Evolutionary conservation across 192 early-diverging fungal species (phyloP).

Genomic region (Coemansia sp.): DNA sequence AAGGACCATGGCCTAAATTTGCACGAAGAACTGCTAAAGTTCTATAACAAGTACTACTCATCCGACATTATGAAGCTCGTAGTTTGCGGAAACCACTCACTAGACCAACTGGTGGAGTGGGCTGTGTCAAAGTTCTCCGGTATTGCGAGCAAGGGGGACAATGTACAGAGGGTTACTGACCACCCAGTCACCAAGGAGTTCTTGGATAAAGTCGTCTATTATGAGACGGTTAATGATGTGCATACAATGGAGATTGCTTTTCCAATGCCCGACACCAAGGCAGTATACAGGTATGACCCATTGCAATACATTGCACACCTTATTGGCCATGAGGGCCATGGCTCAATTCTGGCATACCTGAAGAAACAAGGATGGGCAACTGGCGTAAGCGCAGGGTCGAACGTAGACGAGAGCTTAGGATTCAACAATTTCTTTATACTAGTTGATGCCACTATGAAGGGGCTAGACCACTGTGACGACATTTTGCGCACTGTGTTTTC

Average conservation of each 20-base stretch:
- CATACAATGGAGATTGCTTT: conserved; percentile 68
- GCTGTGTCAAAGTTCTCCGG: conserved; percentile 72
- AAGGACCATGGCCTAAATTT: conserved; percentile 61
- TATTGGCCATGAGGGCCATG: conserved; percentile 77
- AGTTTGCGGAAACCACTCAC: conserved; percentile 75
- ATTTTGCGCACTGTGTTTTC: conserved; percentile 20
- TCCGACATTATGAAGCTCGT: too few relatives aligned
- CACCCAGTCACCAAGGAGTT: not conserved
- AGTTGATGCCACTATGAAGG: conserved; percentile 7
- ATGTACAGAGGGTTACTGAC: conserved; percentile 21
- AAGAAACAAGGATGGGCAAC: conserved; percentile 84
- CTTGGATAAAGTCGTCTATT: conserved; percentile 63
- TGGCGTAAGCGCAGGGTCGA: not conserved
- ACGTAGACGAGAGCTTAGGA: not conserved
- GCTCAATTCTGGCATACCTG: conserved; percentile 75
- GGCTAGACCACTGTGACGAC: conserved; percentile 16
- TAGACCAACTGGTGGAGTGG: conserved; percentile 70
- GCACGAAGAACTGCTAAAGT: conserved; percentile 71
- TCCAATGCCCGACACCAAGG: conserved; percentile 71
- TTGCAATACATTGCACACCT: conserved; percentile 68
- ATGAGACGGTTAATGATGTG: conserved; percentile 72
- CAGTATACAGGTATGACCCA: conserved; percentile 53
- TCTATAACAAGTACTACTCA: too few relatives aligned
- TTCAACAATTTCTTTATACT: conserved; percentile 11
- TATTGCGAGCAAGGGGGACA: conserved; percentile 69